Evolutionary conservation across 2,329 filamentous ascomycete species (phyloP).

Genomic region (Fusarium musae): DNA sequence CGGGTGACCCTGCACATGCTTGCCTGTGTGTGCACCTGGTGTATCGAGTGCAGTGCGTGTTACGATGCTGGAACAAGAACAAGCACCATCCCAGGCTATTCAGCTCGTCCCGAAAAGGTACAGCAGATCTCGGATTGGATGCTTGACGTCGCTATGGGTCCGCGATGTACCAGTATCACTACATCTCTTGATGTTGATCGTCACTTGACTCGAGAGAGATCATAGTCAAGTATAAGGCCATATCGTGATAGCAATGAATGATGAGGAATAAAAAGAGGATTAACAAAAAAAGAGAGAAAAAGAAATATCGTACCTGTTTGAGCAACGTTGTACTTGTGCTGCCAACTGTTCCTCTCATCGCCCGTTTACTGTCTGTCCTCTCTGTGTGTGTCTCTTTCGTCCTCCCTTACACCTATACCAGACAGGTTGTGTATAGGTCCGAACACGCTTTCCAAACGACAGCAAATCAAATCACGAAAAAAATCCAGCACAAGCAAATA

Average conservation of each 20-base stretch:
- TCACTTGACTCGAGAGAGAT: background rate
- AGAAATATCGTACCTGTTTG: slow-evolving; percentile 27
- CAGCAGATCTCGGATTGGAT: slow-evolving; percentile 18
- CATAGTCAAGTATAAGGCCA: background rate
- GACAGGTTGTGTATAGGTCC: slow-evolving; percentile 6
- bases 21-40: background rate
- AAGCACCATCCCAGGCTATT: slow-evolving; percentile 2
- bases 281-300: background rate
- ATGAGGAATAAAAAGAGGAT: background rate
- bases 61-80: slow-evolving; percentile 15
- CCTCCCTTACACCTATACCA: slow-evolving; percentile 1
- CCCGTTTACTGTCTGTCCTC: background rate
- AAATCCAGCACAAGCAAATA: slow-evolving; percentile 2
- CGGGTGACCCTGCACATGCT: slow-evolving; percentile 3
- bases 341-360: slow-evolving; percentile 23
- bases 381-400: background rate
- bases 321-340: slow-evolving; percentile 27
- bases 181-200: background rate
- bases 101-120: slow-evolving; percentile 16
- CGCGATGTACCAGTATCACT: slow-evolving; percentile 1
- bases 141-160: background rate
- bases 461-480: slow-evolving; percentile 9
- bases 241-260: background rate
- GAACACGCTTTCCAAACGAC: background rate
- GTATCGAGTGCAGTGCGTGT: background rate